Evolutionary conservation across 495 filamentous ascomycete species (phyloP), one percentile per base, ranked within the genome.

Genomic region (Tetracladium setigerum): DNA sequence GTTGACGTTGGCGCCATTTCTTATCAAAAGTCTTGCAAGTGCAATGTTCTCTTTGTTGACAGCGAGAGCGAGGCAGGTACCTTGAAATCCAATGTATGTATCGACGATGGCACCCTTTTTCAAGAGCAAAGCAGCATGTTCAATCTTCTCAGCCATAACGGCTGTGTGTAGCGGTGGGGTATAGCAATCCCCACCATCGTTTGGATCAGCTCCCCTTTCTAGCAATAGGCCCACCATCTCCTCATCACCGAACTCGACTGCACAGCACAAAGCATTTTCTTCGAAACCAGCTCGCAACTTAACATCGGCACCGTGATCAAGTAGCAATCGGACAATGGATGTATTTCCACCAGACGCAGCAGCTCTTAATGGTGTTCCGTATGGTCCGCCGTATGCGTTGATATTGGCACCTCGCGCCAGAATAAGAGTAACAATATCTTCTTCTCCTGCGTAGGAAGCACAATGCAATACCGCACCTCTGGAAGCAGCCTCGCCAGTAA

Each of bases 301-400:
- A 1, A 38, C 30, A 22, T 46, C 44, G 7, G 57, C 64, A 1
- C 57, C 61, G 7, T 49, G 18, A 5, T 45, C 41, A 5, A 65
- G 42, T 30, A 65, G 32, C 4, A 49, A 22, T 16, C 49, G 30
- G 3, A 57, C 45, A 18, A 57, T 31, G 16, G 42, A 31, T 6
- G 9, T 11, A 41, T 46, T 15, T 2, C 52, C 38, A 2, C 15
- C 10, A 7, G 14, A 9, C 16, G 33, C 33, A 10, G 54, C 51
- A 18, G 46, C 46, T 16, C 48, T 41, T 27, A 54, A 19, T 22
- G 40, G 49, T 11, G 14, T 48, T 6, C 50, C 49, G 24, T 41
- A 17, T 12, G 33, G 14, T 38, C 47, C 47, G 5, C 24, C 49
- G 71, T 69, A 16, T 72, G 38, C 34, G 40, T 49, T 56, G 36